Evolutionary conservation across 768 basidiomycete genomes (phyloP).

Genomic region (Amanita subjunquillea): DNA sequence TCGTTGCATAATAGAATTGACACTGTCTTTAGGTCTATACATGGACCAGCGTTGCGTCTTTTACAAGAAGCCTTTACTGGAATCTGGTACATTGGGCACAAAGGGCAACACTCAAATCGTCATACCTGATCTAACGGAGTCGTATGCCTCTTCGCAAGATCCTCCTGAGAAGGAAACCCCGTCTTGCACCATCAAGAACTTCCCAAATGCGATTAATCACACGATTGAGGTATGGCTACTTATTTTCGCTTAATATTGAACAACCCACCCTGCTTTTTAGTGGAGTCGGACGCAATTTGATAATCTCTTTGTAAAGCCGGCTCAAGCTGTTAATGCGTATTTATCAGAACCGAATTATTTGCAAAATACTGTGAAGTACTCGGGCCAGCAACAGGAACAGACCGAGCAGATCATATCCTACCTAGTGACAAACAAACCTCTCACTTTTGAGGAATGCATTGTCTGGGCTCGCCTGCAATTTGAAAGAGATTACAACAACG

Average conservation of each 20-base stretch:
- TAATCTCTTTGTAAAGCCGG: constrained; percentile 86
- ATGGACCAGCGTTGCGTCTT: constrained; percentile 99
- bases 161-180: constrained; percentile 97
- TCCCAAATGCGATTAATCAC: constrained; percentile 96
- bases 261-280: constrained; percentile 24
- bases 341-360: constrained; percentile 94
- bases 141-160: constrained; percentile 95
- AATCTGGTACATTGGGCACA: constrained; percentile 96
- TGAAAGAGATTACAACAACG: constrained; percentile 87
- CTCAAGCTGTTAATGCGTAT: constrained; percentile 91
- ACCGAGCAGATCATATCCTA: constrained; percentile 81
- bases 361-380: constrained; percentile 83
- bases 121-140: constrained; percentile 89
- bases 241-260: background rate
- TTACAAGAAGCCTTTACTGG: constrained; percentile 90
- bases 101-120: constrained; percentile 97
- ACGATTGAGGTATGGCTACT: constrained; percentile 73
- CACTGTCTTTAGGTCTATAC: constrained; percentile 57
- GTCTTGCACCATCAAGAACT: constrained; percentile 97
- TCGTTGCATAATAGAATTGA: background rate
- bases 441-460: constrained; percentile 96
- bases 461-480: constrained; percentile 94
- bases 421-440: constrained; percentile 85
- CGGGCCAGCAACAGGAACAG: constrained; percentile 86
- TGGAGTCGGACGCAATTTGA: constrained; percentile 95